A percentile compares a stretch with the other conserved stretches of the same genome.
phyloP scores from a whole-genome alignment of 352 stramenopile genomes.

The Phytophthora rubi region DNA sequence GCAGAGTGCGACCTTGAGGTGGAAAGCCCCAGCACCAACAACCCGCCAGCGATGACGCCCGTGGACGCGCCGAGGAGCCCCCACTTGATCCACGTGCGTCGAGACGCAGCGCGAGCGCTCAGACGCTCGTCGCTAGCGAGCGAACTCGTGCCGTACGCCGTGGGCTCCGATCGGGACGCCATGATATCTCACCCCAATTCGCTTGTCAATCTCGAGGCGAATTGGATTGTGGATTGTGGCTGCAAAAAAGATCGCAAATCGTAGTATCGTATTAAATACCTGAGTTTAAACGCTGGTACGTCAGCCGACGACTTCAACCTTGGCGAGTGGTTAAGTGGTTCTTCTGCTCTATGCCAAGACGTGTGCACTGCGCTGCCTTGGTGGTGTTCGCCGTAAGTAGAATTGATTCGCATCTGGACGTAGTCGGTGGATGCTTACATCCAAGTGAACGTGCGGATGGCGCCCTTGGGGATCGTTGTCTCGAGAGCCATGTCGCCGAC shows the following conservation, averaged over 20 bases:
- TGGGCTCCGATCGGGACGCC: conserved; percentile 34
- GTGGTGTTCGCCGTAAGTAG: background rate
- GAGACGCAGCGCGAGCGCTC: conserved; percentile 16
- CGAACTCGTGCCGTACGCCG: conserved; percentile 57
- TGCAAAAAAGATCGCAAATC: conserved; percentile 15
- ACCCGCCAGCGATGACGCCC: conserved; percentile 1
- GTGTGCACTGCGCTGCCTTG: background rate
- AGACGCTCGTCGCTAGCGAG: conserved; percentile 37
- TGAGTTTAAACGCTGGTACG: conserved; percentile 2
- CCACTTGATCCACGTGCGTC: conserved; percentile 35
- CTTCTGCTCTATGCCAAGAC: background rate
- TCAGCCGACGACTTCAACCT: background rate
- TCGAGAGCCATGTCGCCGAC: conserved; percentile 50
- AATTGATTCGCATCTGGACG: conserved; percentile 2
- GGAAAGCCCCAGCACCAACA: conserved; percentile 14
- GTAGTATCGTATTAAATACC: background rate
- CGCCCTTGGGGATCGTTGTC: conserved; percentile 58
- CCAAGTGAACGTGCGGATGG: conserved; percentile 82
- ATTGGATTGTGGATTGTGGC: conserved; percentile 12
- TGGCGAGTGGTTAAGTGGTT: background rate
- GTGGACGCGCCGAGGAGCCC: conserved; percentile 27
- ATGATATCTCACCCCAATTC: conserved; percentile 11
- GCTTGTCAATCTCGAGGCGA: conserved; percentile 10
- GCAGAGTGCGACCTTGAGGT: conserved; percentile 8
- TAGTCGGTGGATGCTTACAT: conserved; percentile 32